Conservation (phyloP, 257 asterid species). For the Henckelia pumila region DNA sequence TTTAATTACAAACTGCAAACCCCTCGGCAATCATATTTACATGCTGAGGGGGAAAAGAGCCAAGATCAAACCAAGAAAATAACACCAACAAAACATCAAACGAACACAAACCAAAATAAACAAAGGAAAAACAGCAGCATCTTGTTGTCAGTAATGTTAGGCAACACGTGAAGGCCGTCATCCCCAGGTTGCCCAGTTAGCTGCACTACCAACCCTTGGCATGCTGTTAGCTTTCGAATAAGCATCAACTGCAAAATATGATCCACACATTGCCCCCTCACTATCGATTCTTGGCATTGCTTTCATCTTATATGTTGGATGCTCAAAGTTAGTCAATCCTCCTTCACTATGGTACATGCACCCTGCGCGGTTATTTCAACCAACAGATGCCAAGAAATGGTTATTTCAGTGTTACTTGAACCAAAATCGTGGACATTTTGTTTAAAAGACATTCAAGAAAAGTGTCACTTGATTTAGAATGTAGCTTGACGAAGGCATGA, state of each 20-base stretch:
- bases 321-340: conserved; percentile 90
- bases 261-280: conserved; percentile 91
- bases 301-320: conserved; percentile 82
- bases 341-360: conserved; percentile 86
- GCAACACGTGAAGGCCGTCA: conserved; percentile 29
- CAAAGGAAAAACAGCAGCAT: not conserved
- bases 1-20: conserved; percentile 4
- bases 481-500: not conserved
- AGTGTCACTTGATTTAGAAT: not conserved
- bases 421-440: not conserved
- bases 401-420: too few relatives aligned
- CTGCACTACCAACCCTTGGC: conserved; percentile 97
- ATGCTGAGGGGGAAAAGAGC: conserved; percentile 24
- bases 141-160: not conserved
- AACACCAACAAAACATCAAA: conserved; percentile 1
- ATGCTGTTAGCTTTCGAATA: conserved; percentile 67
- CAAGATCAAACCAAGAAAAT: not conserved
- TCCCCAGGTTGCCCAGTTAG: conserved; percentile 85
- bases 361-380: conserved; percentile 40
- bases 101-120: not conserved
- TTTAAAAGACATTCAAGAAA: not conserved
- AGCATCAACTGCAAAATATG: conserved; percentile 77
- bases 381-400: not conserved
- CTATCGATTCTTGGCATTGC: conserved; percentile 96
- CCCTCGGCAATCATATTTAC: conserved; percentile 30